A percentile compares a stretch with the other conserved stretches of the same genome.
phyloP scores from a whole-genome alignment of 2,329 filamentous ascomycete genomes.

The Apiospora marii region DNA sequence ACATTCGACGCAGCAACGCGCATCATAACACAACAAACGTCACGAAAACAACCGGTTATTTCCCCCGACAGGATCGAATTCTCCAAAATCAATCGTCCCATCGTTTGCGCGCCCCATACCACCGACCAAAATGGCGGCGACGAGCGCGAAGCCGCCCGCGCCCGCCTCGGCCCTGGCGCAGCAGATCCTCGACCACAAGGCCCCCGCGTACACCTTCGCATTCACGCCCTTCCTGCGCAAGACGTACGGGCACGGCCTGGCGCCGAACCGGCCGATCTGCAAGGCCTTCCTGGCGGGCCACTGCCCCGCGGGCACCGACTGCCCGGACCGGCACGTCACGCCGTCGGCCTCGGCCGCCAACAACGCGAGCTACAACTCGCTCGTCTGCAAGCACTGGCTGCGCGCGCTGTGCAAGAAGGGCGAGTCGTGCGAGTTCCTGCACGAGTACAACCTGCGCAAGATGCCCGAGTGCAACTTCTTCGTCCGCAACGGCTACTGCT shows the following conservation, averaged over 20 bases:
- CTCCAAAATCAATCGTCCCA: not conserved
- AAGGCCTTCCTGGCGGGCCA: slow-evolving; percentile 85
- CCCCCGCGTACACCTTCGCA: slow-evolving; percentile 73
- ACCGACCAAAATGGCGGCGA: slow-evolving; percentile 8
- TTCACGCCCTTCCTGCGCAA: slow-evolving; percentile 86
- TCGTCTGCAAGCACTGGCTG: slow-evolving; percentile 99
- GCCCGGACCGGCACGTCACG: slow-evolving; percentile 80
- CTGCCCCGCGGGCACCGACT: slow-evolving; percentile 84
- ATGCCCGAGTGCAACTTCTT: slow-evolving; percentile 99
- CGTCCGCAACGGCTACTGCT: slow-evolving; percentile 90
- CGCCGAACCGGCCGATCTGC: slow-evolving; percentile 81
- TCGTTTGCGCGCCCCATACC: not conserved
- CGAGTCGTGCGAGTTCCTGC: slow-evolving; percentile 94
- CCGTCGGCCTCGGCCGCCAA: slow-evolving; percentile 45
- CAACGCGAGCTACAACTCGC: slow-evolving; percentile 71
- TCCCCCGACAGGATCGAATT: accelerated
- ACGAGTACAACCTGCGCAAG: slow-evolving; percentile 97
- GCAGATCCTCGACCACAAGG: slow-evolving; percentile 64
- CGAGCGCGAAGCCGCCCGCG: slow-evolving; percentile 38
- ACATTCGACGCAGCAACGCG: not conserved
- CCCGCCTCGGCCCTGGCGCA: slow-evolving; percentile 45
- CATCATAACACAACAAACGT: not conserved
- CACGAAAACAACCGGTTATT: not conserved
- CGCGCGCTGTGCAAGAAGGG: slow-evolving; percentile 98
- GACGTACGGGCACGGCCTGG: slow-evolving; percentile 85